phyloP scores from a whole-genome alignment of 768 basidiomycete species.

The Rhizopogon salebrosus region DNA sequence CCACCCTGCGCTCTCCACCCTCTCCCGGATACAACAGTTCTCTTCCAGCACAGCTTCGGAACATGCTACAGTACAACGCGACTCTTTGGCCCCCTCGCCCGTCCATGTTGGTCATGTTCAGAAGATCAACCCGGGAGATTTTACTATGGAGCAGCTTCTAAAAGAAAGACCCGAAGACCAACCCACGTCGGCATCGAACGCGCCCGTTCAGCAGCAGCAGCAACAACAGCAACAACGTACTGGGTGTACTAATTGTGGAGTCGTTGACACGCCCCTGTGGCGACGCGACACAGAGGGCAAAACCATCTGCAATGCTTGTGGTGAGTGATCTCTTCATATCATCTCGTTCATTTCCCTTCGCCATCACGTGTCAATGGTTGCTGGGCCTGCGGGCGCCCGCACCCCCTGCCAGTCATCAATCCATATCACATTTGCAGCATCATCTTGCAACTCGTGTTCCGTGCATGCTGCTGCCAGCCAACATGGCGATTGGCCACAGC shows the following conservation, averaged over 20 bases:
- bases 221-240: slow-evolving; percentile 35
- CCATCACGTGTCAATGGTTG: slow-evolving; percentile 36
- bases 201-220: slow-evolving; percentile 16
- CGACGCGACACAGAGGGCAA: slow-evolving; percentile 77
- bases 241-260: slow-evolving; percentile 68
- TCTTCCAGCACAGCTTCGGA: slow-evolving; percentile 24
- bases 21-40: slow-evolving; percentile 47
- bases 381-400: slow-evolving; percentile 29
- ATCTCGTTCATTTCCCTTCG: slow-evolving; percentile 29
- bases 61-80: slow-evolving; percentile 4
- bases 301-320: slow-evolving; percentile 86
- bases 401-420: slow-evolving; percentile 24
- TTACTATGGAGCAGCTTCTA: slow-evolving; percentile 28
- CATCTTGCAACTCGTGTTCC: slow-evolving; percentile 30
- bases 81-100: slow-evolving; percentile 12
- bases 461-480: slow-evolving; percentile 26
- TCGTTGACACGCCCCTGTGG: slow-evolving; percentile 80
- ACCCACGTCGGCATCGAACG: slow-evolving; percentile 11
- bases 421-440: slow-evolving; percentile 28
- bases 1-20: slow-evolving; percentile 33
- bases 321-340: slow-evolving; percentile 49
- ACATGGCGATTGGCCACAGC: slow-evolving; percentile 28
- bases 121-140: slow-evolving; percentile 23
- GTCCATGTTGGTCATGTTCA: slow-evolving; percentile 20
- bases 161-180: slow-evolving; percentile 24